Evolutionary conservation across 768 basidiomycete species (phyloP).

Genomic region (Xerocomellus intermedius): DNA sequence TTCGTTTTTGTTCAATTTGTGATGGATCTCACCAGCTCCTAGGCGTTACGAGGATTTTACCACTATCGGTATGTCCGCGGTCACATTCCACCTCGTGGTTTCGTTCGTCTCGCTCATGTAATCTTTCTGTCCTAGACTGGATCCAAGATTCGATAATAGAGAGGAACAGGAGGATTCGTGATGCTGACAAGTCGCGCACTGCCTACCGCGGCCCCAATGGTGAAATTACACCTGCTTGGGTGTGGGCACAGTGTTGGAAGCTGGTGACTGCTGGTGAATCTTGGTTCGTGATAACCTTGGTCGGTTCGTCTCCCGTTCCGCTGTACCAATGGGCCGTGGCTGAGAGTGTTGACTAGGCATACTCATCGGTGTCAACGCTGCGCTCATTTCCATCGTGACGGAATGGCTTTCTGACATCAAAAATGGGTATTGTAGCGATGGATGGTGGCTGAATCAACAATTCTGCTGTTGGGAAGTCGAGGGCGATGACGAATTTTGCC

Average conservation of each 20-base stretch:
- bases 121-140: slow-evolving; percentile 65
- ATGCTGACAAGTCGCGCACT: slow-evolving; percentile 41
- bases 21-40: slow-evolving; percentile 16
- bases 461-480: slow-evolving; percentile 99
- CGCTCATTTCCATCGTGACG: slow-evolving; percentile 90
- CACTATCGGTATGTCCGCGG: slow-evolving; percentile 70
- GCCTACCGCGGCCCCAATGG: slow-evolving; percentile 49
- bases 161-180: slow-evolving; percentile 71
- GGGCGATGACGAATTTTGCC: slow-evolving; percentile 75
- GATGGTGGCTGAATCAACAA: slow-evolving; percentile 98
- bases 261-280: slow-evolving; percentile 73
- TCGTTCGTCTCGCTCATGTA: slow-evolving; percentile 14
- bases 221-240: slow-evolving; percentile 50
- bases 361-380: slow-evolving; percentile 91
- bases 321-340: not conserved
- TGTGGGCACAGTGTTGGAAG: slow-evolving; percentile 61
- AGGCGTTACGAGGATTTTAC: slow-evolving; percentile 95
- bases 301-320: slow-evolving; percentile 60
- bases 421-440: slow-evolving; percentile 94
- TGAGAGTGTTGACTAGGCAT: slow-evolving; percentile 53
- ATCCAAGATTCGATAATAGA: slow-evolving; percentile 94
- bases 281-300: slow-evolving; percentile 89
- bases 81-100: slow-evolving; percentile 2
- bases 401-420: slow-evolving; percentile 98
- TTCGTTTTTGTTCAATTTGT: not conserved